Conservation (phyloP, 805 yeast genomes). For the Wickerhamiella musiphila region DNA sequence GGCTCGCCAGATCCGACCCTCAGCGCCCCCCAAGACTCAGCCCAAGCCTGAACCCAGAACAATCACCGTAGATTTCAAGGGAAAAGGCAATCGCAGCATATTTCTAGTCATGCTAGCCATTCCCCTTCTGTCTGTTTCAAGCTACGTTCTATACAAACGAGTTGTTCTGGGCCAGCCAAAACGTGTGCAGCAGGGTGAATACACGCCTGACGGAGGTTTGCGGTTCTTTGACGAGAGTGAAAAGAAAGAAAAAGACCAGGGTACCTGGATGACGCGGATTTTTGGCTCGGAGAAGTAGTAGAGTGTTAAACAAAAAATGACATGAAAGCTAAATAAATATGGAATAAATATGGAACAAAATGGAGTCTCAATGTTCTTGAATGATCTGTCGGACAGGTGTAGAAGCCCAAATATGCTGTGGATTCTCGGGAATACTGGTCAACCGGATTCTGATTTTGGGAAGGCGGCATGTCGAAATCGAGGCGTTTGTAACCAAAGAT, state of each 20-base stretch:
- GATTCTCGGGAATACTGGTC: too few relatives aligned
- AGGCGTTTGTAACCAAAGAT: too few relatives aligned
- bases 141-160: constrained; percentile 17
- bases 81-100: constrained; percentile 11
- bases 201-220: constrained; percentile 28
- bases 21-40: constrained; percentile 4
- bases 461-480: too few relatives aligned
- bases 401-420: too few relatives aligned
- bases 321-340: too few relatives aligned
- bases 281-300: constrained; percentile 26
- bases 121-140: constrained; percentile 17
- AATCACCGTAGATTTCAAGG: constrained; percentile 4
- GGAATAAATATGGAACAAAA: too few relatives aligned
- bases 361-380: too few relatives aligned
- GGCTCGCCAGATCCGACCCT: constrained; percentile 5
- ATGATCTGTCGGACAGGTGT: too few relatives aligned
- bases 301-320: too few relatives aligned
- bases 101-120: constrained; percentile 19
- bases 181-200: constrained; percentile 30
- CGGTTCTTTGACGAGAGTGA: constrained; percentile 30
- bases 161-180: constrained; percentile 28
- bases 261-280: constrained; percentile 25
- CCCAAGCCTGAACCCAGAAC: constrained; percentile 1
- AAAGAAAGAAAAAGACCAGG: constrained; percentile 22
- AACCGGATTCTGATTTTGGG: too few relatives aligned